Conservation (phyloP, 306 rosid genomes). For the Vachellia collinsii region DNA sequence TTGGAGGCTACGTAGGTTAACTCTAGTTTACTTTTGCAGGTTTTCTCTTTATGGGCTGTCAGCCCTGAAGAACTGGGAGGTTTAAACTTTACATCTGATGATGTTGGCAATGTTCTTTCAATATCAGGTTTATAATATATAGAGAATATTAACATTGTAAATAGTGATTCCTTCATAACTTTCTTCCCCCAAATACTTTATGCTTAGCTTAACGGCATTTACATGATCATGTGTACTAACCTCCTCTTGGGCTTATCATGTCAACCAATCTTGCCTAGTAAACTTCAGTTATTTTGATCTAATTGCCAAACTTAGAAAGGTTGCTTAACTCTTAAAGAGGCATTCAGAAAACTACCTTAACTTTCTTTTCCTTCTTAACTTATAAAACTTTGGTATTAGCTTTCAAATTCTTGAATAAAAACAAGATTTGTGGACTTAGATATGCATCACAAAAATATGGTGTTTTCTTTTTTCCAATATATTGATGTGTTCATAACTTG, state of each 20-base stretch:
- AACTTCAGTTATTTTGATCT: not conserved
- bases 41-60: not conserved
- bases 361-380: too few relatives aligned
- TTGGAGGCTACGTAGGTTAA: not conserved
- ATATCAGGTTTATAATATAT: not conserved
- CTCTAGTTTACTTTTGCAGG: not conserved
- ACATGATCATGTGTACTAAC: not conserved
- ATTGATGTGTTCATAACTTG: not conserved
- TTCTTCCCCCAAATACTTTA: not conserved
- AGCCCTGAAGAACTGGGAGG: not conserved
- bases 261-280: not conserved
- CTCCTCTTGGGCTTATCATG: not conserved
- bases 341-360: too few relatives aligned
- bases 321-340: too few relatives aligned
- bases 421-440: not conserved
- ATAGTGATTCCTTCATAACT: not conserved
- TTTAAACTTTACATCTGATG: not conserved
- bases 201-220: not conserved
- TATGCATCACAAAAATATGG: not conserved
- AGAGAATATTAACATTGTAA: too few relatives aligned
- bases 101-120: not conserved
- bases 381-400: too few relatives aligned
- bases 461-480: not conserved
- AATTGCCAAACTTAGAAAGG: not conserved
- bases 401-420: not conserved